A percentile compares a stretch with the other conserved stretches of the same genome.
phyloP scores from a whole-genome alignment of 2,329 filamentous ascomycete genomes.

The Parafenestella ontariensis region DNA sequence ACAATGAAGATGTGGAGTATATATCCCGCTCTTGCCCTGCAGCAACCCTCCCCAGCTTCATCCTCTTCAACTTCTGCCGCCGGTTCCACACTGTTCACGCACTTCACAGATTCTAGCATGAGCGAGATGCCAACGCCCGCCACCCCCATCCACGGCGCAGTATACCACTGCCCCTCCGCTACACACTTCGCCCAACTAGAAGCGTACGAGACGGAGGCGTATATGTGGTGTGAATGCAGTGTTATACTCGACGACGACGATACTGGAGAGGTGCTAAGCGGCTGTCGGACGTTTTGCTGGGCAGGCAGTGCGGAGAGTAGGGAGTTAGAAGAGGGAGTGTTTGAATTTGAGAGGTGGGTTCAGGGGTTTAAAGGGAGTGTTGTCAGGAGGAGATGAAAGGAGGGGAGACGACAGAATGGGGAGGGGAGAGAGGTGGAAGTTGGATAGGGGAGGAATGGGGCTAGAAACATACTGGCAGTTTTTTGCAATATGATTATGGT shows the following conservation, averaged over 20 bases:
- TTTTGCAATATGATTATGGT: not conserved
- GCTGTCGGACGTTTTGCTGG: slow-evolving; percentile 30
- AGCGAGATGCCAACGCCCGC: slow-evolving; percentile 8
- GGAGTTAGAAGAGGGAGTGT: slow-evolving; percentile 29
- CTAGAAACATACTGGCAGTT: not conserved
- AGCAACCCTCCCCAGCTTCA: no score
- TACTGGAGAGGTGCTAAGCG: slow-evolving; percentile 5
- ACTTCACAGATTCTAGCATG: no score
- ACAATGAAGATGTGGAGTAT: slow-evolving; percentile 42
- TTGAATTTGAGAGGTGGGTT: slow-evolving; percentile 33
- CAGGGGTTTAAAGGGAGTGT: slow-evolving; percentile 25
- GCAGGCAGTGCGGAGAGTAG: slow-evolving; percentile 25
- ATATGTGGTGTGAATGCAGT: slow-evolving; percentile 24
- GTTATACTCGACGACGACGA: slow-evolving; percentile 10
- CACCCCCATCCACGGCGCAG: slow-evolving; percentile 15
- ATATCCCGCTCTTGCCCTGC: slow-evolving; percentile 39
- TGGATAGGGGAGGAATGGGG: no score
- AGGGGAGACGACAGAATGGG: not conserved
- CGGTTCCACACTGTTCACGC: no score
- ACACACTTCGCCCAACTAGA: slow-evolving; percentile 22
- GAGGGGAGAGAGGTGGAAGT: no score
- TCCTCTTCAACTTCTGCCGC: no score
- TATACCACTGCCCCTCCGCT: slow-evolving; percentile 20
- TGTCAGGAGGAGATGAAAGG: not conserved
- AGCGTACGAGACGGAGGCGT: slow-evolving; percentile 30